A percentile compares a stretch with the other conserved stretches of the same genome.
Conservation (phyloP, 768 basidiomycete species). For the Lactarius pseudohatsudake region DNA sequence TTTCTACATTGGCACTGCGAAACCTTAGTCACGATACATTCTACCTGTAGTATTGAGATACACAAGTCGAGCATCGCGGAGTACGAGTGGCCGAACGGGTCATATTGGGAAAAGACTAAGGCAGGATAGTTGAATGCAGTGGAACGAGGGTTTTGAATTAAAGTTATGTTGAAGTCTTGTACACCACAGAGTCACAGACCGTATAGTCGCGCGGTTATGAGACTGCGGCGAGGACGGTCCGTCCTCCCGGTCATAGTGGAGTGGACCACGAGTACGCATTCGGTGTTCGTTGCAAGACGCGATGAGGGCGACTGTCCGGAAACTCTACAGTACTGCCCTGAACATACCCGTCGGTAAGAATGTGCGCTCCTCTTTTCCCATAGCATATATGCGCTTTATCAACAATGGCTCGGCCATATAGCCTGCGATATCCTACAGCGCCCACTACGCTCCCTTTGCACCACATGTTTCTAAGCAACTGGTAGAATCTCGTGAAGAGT, state of each 20-base stretch:
- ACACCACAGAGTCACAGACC: no score
- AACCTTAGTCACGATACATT: background rate
- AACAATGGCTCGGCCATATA: background rate
- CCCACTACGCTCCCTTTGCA: slow-evolving; percentile 20
- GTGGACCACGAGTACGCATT: background rate
- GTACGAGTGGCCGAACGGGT: slow-evolving; percentile 84
- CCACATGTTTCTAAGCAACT: background rate
- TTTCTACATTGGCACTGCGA: background rate
- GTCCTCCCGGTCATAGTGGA: background rate
- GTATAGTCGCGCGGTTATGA: no score
- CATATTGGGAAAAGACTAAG: slow-evolving; percentile 61
- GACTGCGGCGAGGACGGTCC: background rate
- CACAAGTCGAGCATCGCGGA: slow-evolving; percentile 73
- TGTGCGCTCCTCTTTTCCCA: background rate
- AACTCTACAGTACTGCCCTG: background rate
- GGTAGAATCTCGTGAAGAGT: slow-evolving; percentile 19
- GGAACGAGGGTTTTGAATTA: no score
- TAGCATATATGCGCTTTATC: background rate
- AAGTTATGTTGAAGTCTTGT: no score
- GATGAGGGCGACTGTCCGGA: slow-evolving; percentile 16
- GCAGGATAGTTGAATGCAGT: background rate
- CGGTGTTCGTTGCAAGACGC: background rate
- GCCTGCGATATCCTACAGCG: slow-evolving; percentile 10
- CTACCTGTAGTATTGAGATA: slow-evolving; percentile 76
- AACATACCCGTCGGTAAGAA: background rate